Conservation (phyloP, 768 basidiomycete species). For the Rossbeevera mucosa region DNA sequence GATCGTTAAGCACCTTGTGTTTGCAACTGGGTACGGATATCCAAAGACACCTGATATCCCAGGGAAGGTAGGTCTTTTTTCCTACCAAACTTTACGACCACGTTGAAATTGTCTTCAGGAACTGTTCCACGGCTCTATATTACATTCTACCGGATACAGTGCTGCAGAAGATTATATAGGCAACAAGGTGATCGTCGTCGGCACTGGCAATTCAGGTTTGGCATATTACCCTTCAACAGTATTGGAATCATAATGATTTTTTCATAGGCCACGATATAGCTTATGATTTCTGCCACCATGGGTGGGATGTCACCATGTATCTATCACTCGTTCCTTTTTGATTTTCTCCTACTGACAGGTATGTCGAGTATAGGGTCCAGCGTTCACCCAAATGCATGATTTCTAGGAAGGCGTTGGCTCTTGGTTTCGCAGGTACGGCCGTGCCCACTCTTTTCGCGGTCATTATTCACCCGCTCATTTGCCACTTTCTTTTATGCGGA, state of each 20-base stretch:
- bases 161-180: conserved; percentile 43
- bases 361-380: conserved; percentile 9
- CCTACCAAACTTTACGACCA: background rate
- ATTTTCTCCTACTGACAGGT: conserved; percentile 26
- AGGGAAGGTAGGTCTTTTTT: conserved; percentile 32
- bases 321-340: conserved; percentile 11
- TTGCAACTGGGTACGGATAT: conserved; percentile 49
- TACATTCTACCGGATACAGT: conserved; percentile 52
- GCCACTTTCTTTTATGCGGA: too few species aligned
- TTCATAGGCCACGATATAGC: conserved; percentile 36
- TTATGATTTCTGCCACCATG: conserved; percentile 28
- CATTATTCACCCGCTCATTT: background rate
- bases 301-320: conserved; percentile 29
- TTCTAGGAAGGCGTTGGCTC: background rate
- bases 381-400: background rate
- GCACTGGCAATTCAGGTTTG: conserved; percentile 56
- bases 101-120: conserved; percentile 29
- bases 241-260: background rate
- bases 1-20: conserved; percentile 47
- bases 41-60: conserved; percentile 45
- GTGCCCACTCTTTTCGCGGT: background rate
- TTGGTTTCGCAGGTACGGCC: background rate
- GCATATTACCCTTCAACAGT: background rate
- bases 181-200: conserved; percentile 62
- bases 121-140: conserved; percentile 45